Conservation (phyloP, 2,329 filamentous ascomycete genomes). For the Diplodia sapinea region DNA sequence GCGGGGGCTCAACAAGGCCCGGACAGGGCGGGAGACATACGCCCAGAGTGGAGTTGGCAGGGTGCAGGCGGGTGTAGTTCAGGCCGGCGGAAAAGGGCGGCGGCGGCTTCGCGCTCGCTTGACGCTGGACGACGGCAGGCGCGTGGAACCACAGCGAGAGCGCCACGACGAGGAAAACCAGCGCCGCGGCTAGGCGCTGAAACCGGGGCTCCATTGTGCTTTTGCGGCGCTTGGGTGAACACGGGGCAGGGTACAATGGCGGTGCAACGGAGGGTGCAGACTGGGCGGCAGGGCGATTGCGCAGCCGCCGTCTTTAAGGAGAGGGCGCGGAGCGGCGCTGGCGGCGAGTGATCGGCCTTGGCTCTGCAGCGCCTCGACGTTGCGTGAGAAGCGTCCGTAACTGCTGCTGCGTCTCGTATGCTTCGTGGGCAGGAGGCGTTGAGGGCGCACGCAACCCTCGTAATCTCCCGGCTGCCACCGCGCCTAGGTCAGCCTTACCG, state of each 20-base stretch:
- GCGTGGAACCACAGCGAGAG: constrained; percentile 25
- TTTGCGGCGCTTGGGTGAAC: constrained; percentile 14
- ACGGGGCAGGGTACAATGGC: constrained; percentile 13
- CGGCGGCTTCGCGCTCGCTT: constrained; percentile 17
- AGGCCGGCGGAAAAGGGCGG: constrained; percentile 20
- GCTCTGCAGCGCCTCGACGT: not conserved
- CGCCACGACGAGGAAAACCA: constrained; percentile 23
- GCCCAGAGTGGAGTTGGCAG: constrained; percentile 38
- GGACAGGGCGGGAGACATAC: constrained; percentile 30
- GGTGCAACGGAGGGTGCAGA: not conserved
- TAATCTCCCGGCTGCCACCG: constrained; percentile 4
- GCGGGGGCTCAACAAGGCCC: not conserved
- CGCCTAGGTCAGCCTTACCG: constrained; percentile 13
- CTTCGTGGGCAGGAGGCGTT: constrained; percentile 5
- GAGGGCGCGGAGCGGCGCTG: not conserved
- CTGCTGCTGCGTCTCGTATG: constrained; percentile 7
- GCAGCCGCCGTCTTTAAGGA: constrained; percentile 18
- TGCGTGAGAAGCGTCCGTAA: too few species aligned
- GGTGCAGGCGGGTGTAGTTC: constrained; percentile 30
- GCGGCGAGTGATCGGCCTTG: not conserved
- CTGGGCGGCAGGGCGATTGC: not conserved
- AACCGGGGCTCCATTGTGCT: constrained; percentile 28
- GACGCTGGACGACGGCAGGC: not conserved
- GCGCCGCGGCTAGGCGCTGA: constrained; percentile 25
- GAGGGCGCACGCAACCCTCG: not conserved